phyloP scores from a whole-genome alignment of 192 early-diverging fungal species.

The Backusella tarrabulga region DNA sequence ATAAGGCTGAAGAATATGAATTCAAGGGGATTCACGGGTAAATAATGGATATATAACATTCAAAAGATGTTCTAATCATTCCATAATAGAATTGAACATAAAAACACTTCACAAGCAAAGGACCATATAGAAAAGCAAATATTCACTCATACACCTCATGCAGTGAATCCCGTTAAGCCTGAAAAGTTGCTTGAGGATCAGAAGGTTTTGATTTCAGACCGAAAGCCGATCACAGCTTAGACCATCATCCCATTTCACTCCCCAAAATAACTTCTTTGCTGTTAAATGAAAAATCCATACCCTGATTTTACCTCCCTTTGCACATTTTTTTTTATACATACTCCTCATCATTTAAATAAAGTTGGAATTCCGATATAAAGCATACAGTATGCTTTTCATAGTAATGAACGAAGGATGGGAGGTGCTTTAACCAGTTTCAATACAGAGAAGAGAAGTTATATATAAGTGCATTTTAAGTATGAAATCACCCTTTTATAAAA shows the following conservation, averaged over 20 bases:
- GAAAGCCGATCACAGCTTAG: background rate
- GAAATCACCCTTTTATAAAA: too few species aligned
- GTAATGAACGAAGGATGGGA: too few species aligned
- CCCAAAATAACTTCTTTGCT: background rate
- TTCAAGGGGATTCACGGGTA: constrained; percentile 38
- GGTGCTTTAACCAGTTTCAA: too few species aligned
- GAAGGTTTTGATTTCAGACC: background rate
- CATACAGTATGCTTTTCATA: too few species aligned
- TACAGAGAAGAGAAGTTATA: too few species aligned
- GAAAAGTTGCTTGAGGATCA: background rate
- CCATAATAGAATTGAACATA: constrained; percentile 5
- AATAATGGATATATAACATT: background rate
- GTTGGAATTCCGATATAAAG: too few species aligned
- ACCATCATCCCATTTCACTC: background rate
- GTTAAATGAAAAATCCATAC: background rate
- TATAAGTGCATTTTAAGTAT: too few species aligned
- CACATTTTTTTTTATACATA: too few species aligned
- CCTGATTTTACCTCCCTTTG: background rate
- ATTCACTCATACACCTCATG: background rate
- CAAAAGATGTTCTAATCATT: background rate
- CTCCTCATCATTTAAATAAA: too few species aligned
- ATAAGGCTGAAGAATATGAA: constrained; percentile 35
- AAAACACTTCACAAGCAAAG: background rate
- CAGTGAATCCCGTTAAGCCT: background rate
- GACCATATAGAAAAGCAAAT: background rate